Conservation (phyloP, 805 yeast species). For the Jamesozyma piceae region DNA sequence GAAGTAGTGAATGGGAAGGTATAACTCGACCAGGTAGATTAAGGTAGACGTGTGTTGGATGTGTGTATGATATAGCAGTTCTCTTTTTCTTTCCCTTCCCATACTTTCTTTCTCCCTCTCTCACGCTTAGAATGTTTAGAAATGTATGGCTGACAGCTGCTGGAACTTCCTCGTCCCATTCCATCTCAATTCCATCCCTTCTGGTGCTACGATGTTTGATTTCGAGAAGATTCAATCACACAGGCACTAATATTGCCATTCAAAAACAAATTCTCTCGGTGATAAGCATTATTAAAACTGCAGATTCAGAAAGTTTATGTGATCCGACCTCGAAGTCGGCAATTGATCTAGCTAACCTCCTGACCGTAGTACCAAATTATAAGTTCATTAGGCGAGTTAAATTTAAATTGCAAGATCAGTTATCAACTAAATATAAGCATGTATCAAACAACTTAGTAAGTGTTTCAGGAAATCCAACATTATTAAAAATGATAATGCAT, state of each 20-base stretch:
- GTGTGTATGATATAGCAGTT: no score
- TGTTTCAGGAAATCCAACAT: background rate
- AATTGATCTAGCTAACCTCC: background rate
- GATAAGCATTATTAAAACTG: background rate
- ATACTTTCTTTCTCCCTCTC: no score
- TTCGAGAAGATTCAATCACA: background rate
- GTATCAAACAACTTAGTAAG: background rate
- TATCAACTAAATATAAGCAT: background rate
- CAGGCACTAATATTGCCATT: background rate
- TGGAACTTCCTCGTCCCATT: no score
- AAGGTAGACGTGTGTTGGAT: no score
- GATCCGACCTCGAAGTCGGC: background rate
- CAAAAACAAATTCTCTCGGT: background rate
- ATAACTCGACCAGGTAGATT: no score
- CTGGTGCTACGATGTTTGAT: no score
- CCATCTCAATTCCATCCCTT: no score
- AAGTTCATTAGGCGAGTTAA: background rate
- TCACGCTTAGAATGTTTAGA: no score
- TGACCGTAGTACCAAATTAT: background rate
- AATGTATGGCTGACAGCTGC: no score
- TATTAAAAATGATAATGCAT: background rate
- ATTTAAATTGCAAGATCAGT: background rate
- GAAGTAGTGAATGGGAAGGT: no score
- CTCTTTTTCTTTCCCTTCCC: no score
- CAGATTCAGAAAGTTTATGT: background rate